Evolutionary conservation across 192 early-diverging fungal genomes (phyloP), one percentile per base, ranked within the genome.

Genomic region (Ramicandelaber brevisporus): DNA sequence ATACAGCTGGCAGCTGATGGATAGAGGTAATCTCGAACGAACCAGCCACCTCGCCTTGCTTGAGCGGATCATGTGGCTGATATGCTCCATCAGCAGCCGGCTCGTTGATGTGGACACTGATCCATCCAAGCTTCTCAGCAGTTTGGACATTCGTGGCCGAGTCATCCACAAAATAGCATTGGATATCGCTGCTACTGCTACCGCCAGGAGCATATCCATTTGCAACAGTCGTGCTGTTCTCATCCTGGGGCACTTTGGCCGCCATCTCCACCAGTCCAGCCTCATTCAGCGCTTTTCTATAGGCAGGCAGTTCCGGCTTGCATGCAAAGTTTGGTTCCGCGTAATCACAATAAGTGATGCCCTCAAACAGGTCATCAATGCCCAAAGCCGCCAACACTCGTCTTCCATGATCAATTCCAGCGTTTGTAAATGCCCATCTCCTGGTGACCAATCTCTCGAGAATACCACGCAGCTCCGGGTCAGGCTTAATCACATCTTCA

Each of bases 151-250:
- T 83, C 5, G 34, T 44, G 2, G 54, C 54, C 5, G 63, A 59
- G 41, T 83, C 78, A 34, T 83, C 78, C 0, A 71, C 78, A 44
- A 83, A 64, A 40, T 61, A 83, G 44, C 72, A 76, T 68, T 65
- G 6, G 29, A 34, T 73, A 82, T 74, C 4, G 66, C 78, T 20
- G 50, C 50, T 14, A 51, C 40, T 36, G 62, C 73, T 4, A 57
- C 51, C 10, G 24, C 43, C 1, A 29, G 14, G 13, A 57, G 54
- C 41, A 28, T 17, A 24, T 14, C 6, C 18, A n/a, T 24, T 10
- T 5, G 24, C 2, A 10, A 9, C 6, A 39, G 25, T 37, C 3
- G 9, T 14, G 30, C 18, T 2, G 14, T 11, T 20, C 16, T 11
- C 9, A 34, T 14, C 1, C 20, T 21, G 17, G 14, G 16, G 26